Evolutionary conservation across 2,329 filamentous ascomycete genomes (phyloP).

Genomic region (Chrysoporthe deuterocubensis): DNA sequence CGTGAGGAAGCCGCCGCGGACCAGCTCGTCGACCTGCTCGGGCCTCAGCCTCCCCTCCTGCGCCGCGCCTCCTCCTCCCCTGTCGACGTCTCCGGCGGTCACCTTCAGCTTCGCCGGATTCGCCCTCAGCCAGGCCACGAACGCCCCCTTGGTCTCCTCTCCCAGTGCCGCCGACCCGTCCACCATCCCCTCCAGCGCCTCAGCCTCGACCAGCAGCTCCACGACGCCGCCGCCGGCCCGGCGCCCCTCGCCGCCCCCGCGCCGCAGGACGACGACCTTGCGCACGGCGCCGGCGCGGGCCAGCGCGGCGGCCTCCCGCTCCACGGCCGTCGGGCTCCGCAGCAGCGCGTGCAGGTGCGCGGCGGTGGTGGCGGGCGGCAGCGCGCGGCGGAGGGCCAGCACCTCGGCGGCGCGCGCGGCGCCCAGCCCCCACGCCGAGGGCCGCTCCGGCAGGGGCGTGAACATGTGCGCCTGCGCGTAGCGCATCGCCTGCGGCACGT

Average conservation of each 20-base stretch:
- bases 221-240: constrained; percentile 59
- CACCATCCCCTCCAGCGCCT: constrained; percentile 59
- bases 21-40: constrained; percentile 59
- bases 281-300: constrained; percentile 60
- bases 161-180: constrained; percentile 41
- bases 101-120: constrained; percentile 50
- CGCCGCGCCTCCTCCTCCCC: not conserved
- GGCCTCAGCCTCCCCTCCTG: constrained; percentile 40
- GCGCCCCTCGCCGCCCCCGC: constrained; percentile 36
- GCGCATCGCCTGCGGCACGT: constrained; percentile 67
- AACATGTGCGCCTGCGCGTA: constrained; percentile 68
- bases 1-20: constrained; percentile 71
- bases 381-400: constrained; percentile 60
- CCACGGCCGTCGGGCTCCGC: constrained; percentile 64
- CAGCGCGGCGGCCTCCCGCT: constrained; percentile 69
- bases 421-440: constrained; percentile 58
- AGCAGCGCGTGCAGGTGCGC: constrained; percentile 70
- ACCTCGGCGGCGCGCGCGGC: constrained; percentile 66
- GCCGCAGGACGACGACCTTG: constrained; percentile 65
- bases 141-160: constrained; percentile 52
- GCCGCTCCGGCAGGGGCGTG: constrained; percentile 59
- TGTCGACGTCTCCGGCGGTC: constrained; percentile 24
- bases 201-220: constrained; percentile 65
- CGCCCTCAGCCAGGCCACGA: constrained; percentile 54
- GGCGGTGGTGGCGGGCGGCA: constrained; percentile 68